Conservation (phyloP, 805 yeast genomes). For the Yamadazyma olivae region DNA sequence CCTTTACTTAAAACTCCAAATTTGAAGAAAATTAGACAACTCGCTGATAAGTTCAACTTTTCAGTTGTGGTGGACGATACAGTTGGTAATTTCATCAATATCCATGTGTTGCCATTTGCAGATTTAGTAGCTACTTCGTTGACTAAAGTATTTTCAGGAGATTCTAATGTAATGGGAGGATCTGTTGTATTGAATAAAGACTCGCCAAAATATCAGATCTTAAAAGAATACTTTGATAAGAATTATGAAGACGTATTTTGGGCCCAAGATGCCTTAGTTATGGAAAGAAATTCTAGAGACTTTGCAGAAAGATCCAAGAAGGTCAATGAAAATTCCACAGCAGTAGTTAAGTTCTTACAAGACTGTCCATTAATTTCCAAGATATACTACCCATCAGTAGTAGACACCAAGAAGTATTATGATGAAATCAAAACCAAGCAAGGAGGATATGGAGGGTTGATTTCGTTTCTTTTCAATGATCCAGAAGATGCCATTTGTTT, state of each 20-base stretch:
- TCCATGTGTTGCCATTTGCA: constrained; percentile 76
- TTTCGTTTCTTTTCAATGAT: constrained; percentile 68
- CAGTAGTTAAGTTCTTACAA: constrained; percentile 51
- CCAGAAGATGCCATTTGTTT: constrained; percentile 67
- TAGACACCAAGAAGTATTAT: constrained; percentile 57
- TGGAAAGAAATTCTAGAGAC: constrained; percentile 93
- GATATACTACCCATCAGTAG: constrained; percentile 69
- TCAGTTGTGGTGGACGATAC: constrained; percentile 91
- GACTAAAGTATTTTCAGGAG: constrained; percentile 92
- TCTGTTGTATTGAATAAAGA: constrained; percentile 74
- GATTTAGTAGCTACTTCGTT: constrained; percentile 85
- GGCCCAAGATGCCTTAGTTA: constrained; percentile 90
- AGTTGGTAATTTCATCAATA: constrained; percentile 84
- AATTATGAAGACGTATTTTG: constrained; percentile 73
- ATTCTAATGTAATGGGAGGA: constrained; percentile 95
- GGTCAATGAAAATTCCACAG: constrained; percentile 55
- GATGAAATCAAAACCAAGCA: constrained; percentile 62
- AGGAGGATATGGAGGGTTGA: constrained; percentile 89
- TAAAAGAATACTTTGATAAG: constrained; percentile 49
- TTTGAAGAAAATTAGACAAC: constrained; percentile 55
- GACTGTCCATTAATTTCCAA: constrained; percentile 53
- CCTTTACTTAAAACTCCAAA: constrained; percentile 89
- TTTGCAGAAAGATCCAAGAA: constrained; percentile 60
- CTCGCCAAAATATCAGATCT: constrained; percentile 45
- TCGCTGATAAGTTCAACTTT: constrained; percentile 70